Base-by-base conservation (phyloP, 768 basidiomycete species). In the Kwoniella europaea region DNA sequence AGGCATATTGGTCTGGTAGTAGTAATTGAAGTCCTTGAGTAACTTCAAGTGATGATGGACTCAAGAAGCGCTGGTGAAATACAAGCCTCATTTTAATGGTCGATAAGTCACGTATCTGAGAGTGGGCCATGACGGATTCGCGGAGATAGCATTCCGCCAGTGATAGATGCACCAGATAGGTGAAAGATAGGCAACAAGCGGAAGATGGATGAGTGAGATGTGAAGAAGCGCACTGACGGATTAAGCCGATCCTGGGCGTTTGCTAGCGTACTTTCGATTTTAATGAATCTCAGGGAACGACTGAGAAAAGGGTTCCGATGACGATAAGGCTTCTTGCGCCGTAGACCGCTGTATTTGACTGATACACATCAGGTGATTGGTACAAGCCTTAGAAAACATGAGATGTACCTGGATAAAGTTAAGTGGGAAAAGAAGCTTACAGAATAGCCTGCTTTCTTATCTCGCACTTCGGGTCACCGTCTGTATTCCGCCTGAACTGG, bases 1-100 rank as follows among this genome's bases (percentile, higher is more conserved):
- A 3, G 69, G 69, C 69, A 71, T 71, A 29, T 43, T 46, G 64
- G n/a, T 54, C 15, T 4, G 22, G 10, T 53, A 52, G 35, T 35
- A 4, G 16, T 63, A 10, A 9, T 0, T 22, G 18, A 35, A 29
- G 58, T 35, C 9, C 58, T 29, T 9, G 29, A 50, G 46, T 50
- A 18, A 50, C 46, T 50, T 18, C 46, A 50, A 18, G 18, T 50
- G 18, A 18, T 50, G 46, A 50, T 15, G 46, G 16, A 50, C 13
- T 15, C 46, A 18, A 50, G 46, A 10, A 50, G 46, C 46, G 46
- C 1, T 18, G 13, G 12, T 50, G 46, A 50, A 15, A 18, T 15
- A 50, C 18, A 18, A 18, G 18, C 46, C 13, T 50, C 46, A 50
- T 50, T 50, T 58, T 58, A 27, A 58, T 58, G 57, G n/a, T 20